Percentiles rank a stretch among this genome's conserved stretches.
These are phyloP conservation scores for Hypocrella siamensis DNA, from an alignment of 2,329 filamentous ascomycete species.

Conservation along the genomic window DNA sequence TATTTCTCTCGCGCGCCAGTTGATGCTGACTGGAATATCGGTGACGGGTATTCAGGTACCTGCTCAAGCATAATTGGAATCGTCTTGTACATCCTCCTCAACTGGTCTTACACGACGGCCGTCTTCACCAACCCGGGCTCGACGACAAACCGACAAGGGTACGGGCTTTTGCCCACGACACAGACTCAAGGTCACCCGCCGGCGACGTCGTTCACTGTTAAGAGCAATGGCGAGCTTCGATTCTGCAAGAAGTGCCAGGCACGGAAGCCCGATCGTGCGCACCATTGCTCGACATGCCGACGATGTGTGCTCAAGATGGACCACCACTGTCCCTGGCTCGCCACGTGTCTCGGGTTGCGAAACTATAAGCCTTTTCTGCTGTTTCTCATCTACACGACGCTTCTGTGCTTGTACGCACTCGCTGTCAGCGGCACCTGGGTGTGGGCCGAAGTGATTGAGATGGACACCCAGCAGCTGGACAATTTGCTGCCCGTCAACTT, in stretches of 20 bases:
- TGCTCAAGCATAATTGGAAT: conserved; percentile 48
- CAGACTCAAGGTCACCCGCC: conserved; percentile 34
- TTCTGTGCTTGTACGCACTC: conserved; percentile 76
- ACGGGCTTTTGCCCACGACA: conserved; percentile 63
- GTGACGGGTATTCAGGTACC: conserved; percentile 27
- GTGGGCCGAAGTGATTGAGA: conserved; percentile 63
- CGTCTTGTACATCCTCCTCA: conserved; percentile 60
- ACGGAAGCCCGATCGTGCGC: conserved; percentile 84
- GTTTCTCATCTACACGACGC: conserved; percentile 75
- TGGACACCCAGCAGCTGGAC: conserved; percentile 55
- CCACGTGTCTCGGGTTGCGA: conserved; percentile 80
- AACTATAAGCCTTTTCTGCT: conserved; percentile 95
- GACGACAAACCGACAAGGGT: conserved; percentile 49
- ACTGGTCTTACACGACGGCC: conserved; percentile 80
- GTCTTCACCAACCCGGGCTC: conserved; percentile 84
- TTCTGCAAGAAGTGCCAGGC: conserved; percentile 98
- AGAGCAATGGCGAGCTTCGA: conserved; percentile 69
- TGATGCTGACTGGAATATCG: background rate
- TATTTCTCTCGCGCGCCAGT: background rate
- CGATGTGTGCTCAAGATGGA: conserved; percentile 98
- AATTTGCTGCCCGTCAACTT: conserved; percentile 78
- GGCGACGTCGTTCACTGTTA: conserved; percentile 75
- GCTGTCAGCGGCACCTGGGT: conserved; percentile 67
- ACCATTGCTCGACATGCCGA: conserved; percentile 91
- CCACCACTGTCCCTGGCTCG: conserved; percentile 96